phyloP scores from a whole-genome alignment of 2,329 filamentous ascomycete species.

The Colletotrichum tropicale region DNA sequence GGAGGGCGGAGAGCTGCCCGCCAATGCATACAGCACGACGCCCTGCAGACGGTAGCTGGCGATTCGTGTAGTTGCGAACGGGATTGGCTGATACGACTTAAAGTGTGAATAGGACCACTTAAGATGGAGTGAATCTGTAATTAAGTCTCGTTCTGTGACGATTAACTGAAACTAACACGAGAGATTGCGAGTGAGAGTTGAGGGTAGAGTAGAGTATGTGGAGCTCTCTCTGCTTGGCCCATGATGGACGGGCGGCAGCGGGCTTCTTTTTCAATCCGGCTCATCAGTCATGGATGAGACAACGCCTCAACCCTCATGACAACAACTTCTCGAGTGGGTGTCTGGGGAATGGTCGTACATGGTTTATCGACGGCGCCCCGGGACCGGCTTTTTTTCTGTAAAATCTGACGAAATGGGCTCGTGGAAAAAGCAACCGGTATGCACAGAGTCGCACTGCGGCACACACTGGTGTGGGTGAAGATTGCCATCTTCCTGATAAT shows the following conservation, averaged over 20 bases:
- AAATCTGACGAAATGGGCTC: neutral
- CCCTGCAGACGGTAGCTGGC: neutral
- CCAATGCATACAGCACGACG: neutral
- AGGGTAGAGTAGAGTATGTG: neutral
- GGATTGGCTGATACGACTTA: neutral
- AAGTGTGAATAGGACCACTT: neutral
- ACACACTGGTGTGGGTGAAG: neutral
- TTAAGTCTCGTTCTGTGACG: neutral
- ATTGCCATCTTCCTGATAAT: neutral
- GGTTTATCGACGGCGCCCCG: neutral
- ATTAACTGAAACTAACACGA: neutral
- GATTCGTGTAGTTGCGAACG: neutral
- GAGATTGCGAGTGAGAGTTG: neutral
- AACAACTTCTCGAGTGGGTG: neutral
- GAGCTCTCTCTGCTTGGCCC: neutral
- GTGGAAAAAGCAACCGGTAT: neutral
- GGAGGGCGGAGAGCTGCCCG: neutral
- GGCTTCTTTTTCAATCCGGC: neutral
- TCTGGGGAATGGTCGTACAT: neutral
- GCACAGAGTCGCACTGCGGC: neutral
- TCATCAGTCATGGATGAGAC: neutral
- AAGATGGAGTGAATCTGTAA: neutral
- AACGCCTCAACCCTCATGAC: neutral
- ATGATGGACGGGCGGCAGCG: neutral
- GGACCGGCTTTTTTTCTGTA: neutral